phyloP scores from a whole-genome alignment of 1,284 basidiomycete species.

The Microbotryum scabiosae region DNA sequence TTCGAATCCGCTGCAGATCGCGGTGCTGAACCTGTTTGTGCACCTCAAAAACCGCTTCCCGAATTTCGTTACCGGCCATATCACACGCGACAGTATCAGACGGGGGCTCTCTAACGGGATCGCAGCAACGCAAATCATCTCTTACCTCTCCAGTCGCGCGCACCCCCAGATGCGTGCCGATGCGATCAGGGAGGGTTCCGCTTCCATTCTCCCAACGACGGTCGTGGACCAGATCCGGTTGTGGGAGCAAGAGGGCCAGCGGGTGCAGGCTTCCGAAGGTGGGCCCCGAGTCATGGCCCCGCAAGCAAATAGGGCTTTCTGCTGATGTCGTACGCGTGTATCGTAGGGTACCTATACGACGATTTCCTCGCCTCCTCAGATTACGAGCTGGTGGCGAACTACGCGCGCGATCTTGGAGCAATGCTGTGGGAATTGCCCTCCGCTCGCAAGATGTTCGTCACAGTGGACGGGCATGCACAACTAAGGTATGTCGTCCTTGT shows the following conservation, averaged over 20 bases:
- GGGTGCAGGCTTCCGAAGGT: conserved; percentile 81
- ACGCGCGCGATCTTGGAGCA: conserved; percentile 70
- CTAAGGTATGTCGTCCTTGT: conserved; percentile 41
- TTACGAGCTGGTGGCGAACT: conserved; percentile 76
- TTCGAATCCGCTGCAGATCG: conserved; percentile 89
- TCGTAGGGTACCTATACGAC: conserved; percentile 72
- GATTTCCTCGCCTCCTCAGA: conserved; percentile 77
- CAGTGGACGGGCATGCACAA: conserved; percentile 64
- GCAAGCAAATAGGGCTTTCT: not conserved
- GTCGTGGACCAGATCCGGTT: conserved; percentile 96
- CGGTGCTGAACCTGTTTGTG: conserved; percentile 90
- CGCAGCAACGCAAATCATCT: conserved; percentile 85
- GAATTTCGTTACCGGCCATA: conserved; percentile 87
- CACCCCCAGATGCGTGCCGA: conserved; percentile 97
- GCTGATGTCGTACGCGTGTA: not conserved
- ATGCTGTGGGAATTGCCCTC: conserved; percentile 65
- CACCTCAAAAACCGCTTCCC: conserved; percentile 88
- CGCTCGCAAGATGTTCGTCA: conserved; percentile 75
- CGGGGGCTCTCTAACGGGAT: conserved; percentile 90
- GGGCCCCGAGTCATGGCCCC: conserved; percentile 18
- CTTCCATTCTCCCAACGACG: conserved; percentile 83
- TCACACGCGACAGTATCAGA: conserved; percentile 91
- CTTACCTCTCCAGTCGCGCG: conserved; percentile 86
- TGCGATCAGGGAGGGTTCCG: conserved; percentile 52
- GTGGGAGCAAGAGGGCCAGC: conserved; percentile 95